Evolutionary conservation across 176 grass and related monocot genomes (phyloP), one percentile per base, ranked within the genome.

Genomic region (Oryza punctata): DNA sequence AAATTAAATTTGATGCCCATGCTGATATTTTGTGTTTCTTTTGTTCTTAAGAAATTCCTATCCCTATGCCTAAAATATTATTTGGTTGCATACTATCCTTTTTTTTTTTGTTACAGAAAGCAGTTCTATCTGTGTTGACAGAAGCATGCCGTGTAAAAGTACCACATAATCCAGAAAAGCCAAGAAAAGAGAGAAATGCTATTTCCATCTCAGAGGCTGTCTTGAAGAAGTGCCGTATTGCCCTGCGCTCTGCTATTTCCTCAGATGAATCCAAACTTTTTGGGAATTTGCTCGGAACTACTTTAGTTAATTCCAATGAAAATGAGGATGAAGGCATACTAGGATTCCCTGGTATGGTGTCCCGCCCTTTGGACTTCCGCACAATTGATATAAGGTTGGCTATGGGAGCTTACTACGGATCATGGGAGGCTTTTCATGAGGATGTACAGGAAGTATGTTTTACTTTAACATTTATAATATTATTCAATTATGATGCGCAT

Each of bases 261-360:
- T 88, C 91, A 64, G 96, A 95, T 79, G 88, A 98, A 82, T 87
- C 87, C 50, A 98, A 98, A 70, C 76, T 87, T 72, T 98, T 98
- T 77, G 92, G 93, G 78, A 98, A 98, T 91, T 85, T 98, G 83
- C 89, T 98, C 85, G 96, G 93, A 73, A 93, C 96, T 79, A 87
- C 93, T 61, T 73, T 98, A 72, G 78, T 83, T 52, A 94, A 95
- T 82, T 91, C 87, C 75, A 93, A 93, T 64, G 96, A 98, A 46
- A 90, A 95, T 82, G 96, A 98, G 70, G 93, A 95, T 81, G 93
- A 98, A 41, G 96, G 96, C 30, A 94, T 98, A 78, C 91, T 98
- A 87, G 96, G 96, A 70, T 98, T 90, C 91, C 93, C 96, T 88
- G 91, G 91, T 27, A 95, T 95, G 93, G 93, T 98, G 87, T 90